Evolutionary conservation across 139 green algal species (phyloP).

Genomic region (Deuterostichococcus epilithicus): DNA sequence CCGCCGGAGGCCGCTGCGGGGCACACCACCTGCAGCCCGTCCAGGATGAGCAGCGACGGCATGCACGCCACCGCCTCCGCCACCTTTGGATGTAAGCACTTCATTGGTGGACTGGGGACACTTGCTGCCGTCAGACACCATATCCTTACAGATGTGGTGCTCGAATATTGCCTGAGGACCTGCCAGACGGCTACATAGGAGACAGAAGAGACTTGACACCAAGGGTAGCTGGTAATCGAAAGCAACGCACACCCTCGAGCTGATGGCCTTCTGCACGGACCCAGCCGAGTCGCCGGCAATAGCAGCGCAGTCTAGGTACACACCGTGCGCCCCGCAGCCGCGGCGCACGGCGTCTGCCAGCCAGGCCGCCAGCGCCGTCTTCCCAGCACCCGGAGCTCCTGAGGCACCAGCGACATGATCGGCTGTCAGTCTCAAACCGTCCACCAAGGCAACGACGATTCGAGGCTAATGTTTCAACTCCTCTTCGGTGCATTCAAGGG

Average conservation of each 20-base stretch:
- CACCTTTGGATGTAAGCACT: constrained; percentile 4
- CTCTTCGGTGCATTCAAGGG: too few relatives aligned
- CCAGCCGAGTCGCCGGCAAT: constrained; percentile 30
- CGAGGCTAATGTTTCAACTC: too few relatives aligned
- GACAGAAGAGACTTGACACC: too few relatives aligned
- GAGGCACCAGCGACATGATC: not conserved
- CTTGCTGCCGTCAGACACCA: too few relatives aligned
- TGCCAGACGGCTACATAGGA: too few relatives aligned
- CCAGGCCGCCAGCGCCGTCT: constrained; percentile 36
- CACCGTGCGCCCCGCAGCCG: constrained; percentile 26
- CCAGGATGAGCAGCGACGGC: constrained; percentile 74
- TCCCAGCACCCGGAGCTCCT: constrained; percentile 46
- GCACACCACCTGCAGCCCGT: constrained; percentile 75
- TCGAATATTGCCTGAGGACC: too few relatives aligned
- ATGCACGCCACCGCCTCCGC: constrained; percentile 44
- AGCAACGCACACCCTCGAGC: not conserved
- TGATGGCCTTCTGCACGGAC: constrained; percentile 13
- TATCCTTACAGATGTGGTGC: too few relatives aligned
- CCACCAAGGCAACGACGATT: not conserved
- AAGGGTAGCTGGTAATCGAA: too few relatives aligned
- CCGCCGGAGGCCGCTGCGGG: constrained; percentile 21
- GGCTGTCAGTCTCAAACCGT: not conserved
- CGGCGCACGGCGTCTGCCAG: constrained; percentile 31
- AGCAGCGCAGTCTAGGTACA: constrained; percentile 46
- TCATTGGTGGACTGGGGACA: not conserved